Evolutionary conservation across 1,284 basidiomycete species (phyloP).

Genomic region (Trametes sp.): DNA sequence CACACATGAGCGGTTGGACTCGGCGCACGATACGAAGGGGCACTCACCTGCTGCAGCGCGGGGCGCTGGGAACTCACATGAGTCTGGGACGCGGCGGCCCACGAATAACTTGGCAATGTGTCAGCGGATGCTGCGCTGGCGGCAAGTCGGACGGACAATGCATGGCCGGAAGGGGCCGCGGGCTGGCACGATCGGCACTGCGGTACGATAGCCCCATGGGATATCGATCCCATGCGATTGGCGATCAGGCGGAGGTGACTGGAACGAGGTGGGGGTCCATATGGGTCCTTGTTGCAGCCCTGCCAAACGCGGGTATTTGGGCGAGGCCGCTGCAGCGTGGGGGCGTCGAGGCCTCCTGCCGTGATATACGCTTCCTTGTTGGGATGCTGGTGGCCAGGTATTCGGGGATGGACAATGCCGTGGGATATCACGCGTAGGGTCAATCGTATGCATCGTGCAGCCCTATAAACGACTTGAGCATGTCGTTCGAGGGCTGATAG

Average conservation of each 20-base stretch:
- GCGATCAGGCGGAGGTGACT: background rate
- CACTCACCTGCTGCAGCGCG: background rate
- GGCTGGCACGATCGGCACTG: slow-evolving; percentile 4
- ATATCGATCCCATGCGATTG: slow-evolving; percentile 5
- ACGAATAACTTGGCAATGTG: background rate
- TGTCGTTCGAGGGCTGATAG: no score
- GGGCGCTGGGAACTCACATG: background rate
- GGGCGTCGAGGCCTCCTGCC: background rate
- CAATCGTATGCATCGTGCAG: no score
- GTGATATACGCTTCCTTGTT: no score
- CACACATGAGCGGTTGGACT: background rate
- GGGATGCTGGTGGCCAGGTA: no score
- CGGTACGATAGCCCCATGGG: background rate
- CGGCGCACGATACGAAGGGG: background rate
- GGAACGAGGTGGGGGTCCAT: slow-evolving; percentile 12
- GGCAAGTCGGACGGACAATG: background rate
- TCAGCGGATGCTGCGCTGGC: background rate
- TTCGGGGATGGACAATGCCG: no score
- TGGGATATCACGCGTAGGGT: no score
- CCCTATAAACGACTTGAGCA: no score
- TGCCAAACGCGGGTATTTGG: background rate
- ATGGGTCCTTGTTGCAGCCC: slow-evolving; percentile 7
- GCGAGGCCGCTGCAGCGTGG: background rate
- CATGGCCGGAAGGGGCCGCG: background rate
- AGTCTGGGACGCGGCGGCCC: background rate